A percentile compares a stretch with the other conserved stretches of the same genome.
Conservation (phyloP, 768 basidiomycete genomes). For the Amanita muscaria region DNA sequence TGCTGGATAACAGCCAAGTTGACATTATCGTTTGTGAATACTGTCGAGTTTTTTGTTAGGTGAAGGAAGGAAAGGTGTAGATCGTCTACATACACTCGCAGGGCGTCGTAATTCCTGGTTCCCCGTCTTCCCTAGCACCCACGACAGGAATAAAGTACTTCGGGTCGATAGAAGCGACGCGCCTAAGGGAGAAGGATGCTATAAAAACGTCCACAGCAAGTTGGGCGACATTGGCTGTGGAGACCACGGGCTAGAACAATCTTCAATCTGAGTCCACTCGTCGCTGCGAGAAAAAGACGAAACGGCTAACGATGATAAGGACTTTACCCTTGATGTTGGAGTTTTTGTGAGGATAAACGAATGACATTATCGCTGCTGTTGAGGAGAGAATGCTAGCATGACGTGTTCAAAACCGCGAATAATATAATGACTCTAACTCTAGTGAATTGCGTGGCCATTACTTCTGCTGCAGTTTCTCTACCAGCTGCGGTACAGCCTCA, state of each 20-base stretch:
- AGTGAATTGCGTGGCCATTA: background rate
- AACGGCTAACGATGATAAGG: constrained; percentile 7
- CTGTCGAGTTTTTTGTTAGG: constrained; percentile 27
- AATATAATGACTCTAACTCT: too few species aligned
- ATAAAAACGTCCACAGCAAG: constrained; percentile 70
- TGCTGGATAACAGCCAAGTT: constrained; percentile 66
- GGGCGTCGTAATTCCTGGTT: constrained; percentile 59
- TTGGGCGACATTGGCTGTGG: constrained; percentile 76
- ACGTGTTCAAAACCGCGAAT: too few species aligned
- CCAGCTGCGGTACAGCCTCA: constrained; percentile 83
- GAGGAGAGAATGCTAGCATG: background rate
- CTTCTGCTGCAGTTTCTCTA: constrained; percentile 69
- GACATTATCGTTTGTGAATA: constrained; percentile 47
- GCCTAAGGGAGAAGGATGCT: constrained; percentile 48
- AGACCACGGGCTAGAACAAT: constrained; percentile 62
- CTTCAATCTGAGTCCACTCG: background rate
- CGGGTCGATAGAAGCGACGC: constrained; percentile 57
- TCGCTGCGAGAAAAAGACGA: background rate
- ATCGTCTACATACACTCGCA: constrained; percentile 54
- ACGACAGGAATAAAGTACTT: constrained; percentile 60
- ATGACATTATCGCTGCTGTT: background rate
- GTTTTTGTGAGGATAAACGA: constrained; percentile 6
- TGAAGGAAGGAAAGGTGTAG: constrained; percentile 1
- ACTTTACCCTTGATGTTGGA: constrained; percentile 2
- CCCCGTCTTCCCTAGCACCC: constrained; percentile 58